These are phyloP conservation scores for Citrus hindsii DNA, from an alignment of 345 rosid genomes.

Conservation along the genomic window DNA sequence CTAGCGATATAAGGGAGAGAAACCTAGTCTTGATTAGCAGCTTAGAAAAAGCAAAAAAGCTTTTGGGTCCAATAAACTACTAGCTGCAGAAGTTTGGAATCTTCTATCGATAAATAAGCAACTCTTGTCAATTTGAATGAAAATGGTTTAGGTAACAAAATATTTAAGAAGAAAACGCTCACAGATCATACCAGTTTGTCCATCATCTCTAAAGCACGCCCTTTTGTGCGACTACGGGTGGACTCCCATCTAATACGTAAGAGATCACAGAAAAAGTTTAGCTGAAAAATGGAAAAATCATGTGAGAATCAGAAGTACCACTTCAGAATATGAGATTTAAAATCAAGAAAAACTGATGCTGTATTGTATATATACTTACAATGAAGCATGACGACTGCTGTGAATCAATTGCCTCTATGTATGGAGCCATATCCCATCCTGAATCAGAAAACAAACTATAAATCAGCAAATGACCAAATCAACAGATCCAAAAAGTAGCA, in stretches of 20 bases:
- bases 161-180: not conserved
- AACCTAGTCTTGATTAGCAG: not conserved
- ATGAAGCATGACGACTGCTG: conserved; percentile 55
- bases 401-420: conserved; percentile 85
- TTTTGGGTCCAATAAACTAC: not conserved
- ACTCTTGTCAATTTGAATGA: not conserved
- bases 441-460: conserved; percentile 22
- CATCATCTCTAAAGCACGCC: conserved; percentile 89
- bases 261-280: conserved; percentile 58
- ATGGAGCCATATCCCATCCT: conserved; percentile 99
- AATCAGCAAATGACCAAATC: conserved; percentile 10
- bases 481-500: not conserved
- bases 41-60: not conserved
- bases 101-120: not conserved
- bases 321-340: not conserved
- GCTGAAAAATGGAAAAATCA: conserved; percentile 38
- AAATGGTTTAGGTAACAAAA: not conserved
- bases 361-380: conserved; percentile 39
- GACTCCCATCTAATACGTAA: conserved; percentile 91
- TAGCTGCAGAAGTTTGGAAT: not conserved
- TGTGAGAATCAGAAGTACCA: not conserved
- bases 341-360: not conserved
- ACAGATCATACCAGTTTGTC: conserved; percentile 60
- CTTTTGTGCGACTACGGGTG: conserved; percentile 79
- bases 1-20: not conserved